Conservation (phyloP, 2,329 filamentous ascomycete genomes). For the Cordyceps tenuipes region DNA sequence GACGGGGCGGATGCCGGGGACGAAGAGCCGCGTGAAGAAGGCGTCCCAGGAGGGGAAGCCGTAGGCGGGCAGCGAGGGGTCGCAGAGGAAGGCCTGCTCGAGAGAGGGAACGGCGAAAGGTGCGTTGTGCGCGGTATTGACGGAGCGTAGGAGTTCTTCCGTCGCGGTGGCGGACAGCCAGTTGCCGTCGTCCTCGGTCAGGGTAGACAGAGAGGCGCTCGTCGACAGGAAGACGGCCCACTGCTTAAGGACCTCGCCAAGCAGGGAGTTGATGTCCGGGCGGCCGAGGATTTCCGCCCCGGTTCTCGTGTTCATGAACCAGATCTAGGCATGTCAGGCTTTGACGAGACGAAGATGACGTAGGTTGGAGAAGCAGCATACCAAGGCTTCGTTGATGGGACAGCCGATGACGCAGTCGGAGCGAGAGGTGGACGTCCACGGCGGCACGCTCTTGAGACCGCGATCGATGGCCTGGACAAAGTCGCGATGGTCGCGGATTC, state of each 20-base stretch:
- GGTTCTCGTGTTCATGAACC: background rate
- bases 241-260: background rate
- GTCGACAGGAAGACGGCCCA: background rate
- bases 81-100: slow-evolving; percentile 28
- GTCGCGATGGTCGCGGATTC: background rate
- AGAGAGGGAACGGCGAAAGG: background rate
- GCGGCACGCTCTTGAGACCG: background rate
- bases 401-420: background rate
- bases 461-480: background rate
- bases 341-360: background rate
- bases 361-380: background rate
- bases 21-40: background rate
- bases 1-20: background rate
- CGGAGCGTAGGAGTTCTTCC: background rate
- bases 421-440: background rate
- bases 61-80: background rate
- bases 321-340: background rate
- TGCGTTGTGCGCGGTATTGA: background rate
- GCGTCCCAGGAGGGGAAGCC: background rate
- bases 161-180: background rate
- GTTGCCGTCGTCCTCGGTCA: background rate
- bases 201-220: background rate
- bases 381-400: background rate
- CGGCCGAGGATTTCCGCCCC: background rate
- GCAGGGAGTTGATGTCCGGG: background rate